Evolutionary conservation across 2,329 filamentous ascomycete genomes (phyloP).

Genomic region (Pseudogymnoascus sp.): DNA sequence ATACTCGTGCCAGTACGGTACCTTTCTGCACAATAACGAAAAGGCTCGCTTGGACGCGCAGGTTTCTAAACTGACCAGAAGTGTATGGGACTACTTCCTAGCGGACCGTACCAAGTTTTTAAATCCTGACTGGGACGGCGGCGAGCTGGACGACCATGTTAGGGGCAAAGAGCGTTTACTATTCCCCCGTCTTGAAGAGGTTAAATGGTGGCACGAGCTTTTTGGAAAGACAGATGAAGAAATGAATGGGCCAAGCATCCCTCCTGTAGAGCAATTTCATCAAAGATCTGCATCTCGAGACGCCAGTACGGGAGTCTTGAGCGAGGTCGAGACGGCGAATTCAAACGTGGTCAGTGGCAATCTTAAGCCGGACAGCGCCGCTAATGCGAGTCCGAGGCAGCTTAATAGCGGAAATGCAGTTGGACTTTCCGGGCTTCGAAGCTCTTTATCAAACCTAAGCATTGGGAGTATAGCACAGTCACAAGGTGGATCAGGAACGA

Average conservation of each 20-base stretch:
- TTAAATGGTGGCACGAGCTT: constrained; percentile 88
- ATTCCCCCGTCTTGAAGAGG: constrained; percentile 66
- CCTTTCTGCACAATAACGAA: constrained; percentile 92
- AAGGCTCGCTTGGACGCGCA: constrained; percentile 69
- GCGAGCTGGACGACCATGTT: constrained; percentile 65
- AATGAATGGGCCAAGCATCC: constrained; percentile 60
- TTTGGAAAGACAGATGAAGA: constrained; percentile 84
- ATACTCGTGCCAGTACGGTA: constrained; percentile 94
- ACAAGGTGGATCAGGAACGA: constrained; percentile 18
- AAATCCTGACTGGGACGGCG: constrained; percentile 68
- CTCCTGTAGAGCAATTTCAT: not conserved
- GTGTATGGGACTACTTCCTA: constrained; percentile 95
- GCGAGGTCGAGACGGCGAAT: constrained; percentile 23
- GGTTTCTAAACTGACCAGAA: constrained; percentile 64
- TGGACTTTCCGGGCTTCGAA: constrained; percentile 35
- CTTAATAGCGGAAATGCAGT: constrained; percentile 25
- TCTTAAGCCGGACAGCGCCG: not conserved
- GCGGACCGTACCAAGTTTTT: constrained; percentile 71
- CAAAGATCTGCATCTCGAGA: not conserved
- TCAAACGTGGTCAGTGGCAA: constrained; percentile 12
- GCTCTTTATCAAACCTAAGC: constrained; percentile 37
- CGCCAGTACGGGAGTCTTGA: constrained; percentile 17
- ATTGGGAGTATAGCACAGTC: constrained; percentile 29
- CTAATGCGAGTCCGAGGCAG: constrained; percentile 19
- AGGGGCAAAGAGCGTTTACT: constrained; percentile 76